These are phyloP conservation scores for Phlyctochytrium planicorne DNA, from an alignment of 192 early-diverging fungal genomes.

Conservation along the genomic window DNA sequence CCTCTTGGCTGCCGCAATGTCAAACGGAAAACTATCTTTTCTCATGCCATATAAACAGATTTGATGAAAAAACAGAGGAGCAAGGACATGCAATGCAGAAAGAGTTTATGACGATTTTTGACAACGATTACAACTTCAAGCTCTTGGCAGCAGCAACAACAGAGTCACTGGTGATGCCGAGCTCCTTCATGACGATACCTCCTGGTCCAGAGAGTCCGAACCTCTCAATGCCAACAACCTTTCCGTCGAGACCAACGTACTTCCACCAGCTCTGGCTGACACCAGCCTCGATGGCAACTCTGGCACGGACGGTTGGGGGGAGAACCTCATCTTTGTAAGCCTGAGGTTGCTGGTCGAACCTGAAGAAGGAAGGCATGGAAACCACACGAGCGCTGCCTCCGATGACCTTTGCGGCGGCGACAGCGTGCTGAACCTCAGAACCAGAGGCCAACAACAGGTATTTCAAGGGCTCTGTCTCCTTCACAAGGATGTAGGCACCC, in stretches of 20 bases:
- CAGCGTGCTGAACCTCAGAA: constrained; percentile 85
- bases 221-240: constrained; percentile 80
- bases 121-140: constrained; percentile 3
- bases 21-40: too few species aligned
- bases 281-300: constrained; percentile 83
- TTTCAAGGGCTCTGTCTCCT: constrained; percentile 60
- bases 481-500: constrained; percentile 52
- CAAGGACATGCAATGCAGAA: too few species aligned
- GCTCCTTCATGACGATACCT: constrained; percentile 15
- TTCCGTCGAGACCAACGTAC: constrained; percentile 73
- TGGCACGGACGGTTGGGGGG: constrained; percentile 72
- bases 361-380: constrained; percentile 88
- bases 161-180: constrained; percentile 20
- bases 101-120: too few species aligned
- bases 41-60: too few species aligned
- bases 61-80: too few species aligned
- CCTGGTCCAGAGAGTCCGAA: constrained; percentile 86
- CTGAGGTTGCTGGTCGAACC: constrained; percentile 82
- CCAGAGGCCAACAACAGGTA: constrained; percentile 79
- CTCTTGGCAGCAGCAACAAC: constrained; percentile 26
- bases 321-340: constrained; percentile 84
- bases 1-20: too few species aligned
- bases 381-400: constrained; percentile 76
- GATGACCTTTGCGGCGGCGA: constrained; percentile 80
- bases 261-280: constrained; percentile 87